Evolutionary conservation across 805 yeast genomes (phyloP).

Genomic region (Saccharomyces jurei): DNA sequence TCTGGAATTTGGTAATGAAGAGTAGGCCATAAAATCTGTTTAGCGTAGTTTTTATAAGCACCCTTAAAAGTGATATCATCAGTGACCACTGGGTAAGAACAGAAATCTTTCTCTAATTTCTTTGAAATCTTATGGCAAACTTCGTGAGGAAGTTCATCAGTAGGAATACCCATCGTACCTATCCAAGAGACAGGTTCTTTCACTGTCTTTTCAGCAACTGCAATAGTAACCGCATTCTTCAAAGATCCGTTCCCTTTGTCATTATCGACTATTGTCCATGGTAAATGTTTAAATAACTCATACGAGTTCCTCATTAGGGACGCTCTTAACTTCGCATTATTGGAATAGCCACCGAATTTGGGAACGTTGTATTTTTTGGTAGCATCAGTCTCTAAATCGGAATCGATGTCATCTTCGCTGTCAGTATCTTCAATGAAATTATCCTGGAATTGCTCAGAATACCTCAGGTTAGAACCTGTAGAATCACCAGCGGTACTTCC

Average conservation of each 20-base stretch:
- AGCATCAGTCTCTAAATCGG: conserved; percentile 19
- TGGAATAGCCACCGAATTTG: conserved; percentile 68
- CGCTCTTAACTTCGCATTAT: conserved; percentile 42
- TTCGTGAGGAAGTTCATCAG: conserved; percentile 61
- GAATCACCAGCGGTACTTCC: background rate
- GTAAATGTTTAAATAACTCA: conserved; percentile 41
- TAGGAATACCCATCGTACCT: conserved; percentile 86
- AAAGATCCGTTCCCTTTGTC: conserved; percentile 82
- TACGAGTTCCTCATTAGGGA: conserved; percentile 31
- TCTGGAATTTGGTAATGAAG: conserved; percentile 91
- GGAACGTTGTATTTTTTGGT: conserved; percentile 28
- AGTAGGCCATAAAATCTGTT: conserved; percentile 94
- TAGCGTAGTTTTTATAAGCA: conserved; percentile 85
- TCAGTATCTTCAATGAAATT: conserved; percentile 7
- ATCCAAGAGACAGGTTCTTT: conserved; percentile 53
- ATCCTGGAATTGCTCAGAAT: conserved; percentile 7
- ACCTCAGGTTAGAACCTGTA: conserved; percentile 13
- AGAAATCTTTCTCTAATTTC: conserved; percentile 40
- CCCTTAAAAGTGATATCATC: conserved; percentile 80
- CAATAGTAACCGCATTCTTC: conserved; percentile 69
- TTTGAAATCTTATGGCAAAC: conserved; percentile 48
- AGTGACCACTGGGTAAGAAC: conserved; percentile 60
- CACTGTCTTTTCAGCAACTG: conserved; percentile 37
- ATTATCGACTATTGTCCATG: conserved; percentile 67
- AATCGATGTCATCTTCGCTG: conserved; percentile 8